These are phyloP conservation scores for Periglandula ipomoeae DNA, from an alignment of 2,329 filamentous ascomycete genomes.

Conservation along the genomic window DNA sequence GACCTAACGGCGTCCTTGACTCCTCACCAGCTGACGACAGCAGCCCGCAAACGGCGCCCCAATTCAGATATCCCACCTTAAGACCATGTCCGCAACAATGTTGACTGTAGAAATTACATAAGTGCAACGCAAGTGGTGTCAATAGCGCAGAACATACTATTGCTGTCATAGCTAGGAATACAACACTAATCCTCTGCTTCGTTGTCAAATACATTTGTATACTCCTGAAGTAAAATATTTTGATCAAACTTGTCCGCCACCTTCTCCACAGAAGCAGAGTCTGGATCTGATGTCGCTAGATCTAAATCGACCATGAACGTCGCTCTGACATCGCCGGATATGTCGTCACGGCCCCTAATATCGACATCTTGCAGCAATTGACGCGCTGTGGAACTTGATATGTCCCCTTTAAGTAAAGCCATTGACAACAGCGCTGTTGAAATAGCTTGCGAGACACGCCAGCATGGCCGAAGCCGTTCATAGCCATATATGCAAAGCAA, in stretches of 20 bases:
- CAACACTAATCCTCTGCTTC: neutral
- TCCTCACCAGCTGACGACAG: no score
- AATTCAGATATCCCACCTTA: no score
- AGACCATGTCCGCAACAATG: no score
- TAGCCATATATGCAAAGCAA: slow-evolving; percentile 30
- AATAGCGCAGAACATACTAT: no score
- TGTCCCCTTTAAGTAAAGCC: slow-evolving; percentile 22
- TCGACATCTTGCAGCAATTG: slow-evolving; percentile 19
- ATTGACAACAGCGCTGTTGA: slow-evolving; percentile 26
- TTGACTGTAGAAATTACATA: no score
- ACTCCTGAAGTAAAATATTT: slow-evolving; percentile 20
- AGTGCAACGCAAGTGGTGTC: no score
- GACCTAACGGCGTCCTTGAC: no score
- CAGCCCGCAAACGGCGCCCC: no score
- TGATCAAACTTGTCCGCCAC: slow-evolving; percentile 22
- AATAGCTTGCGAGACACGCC: slow-evolving; percentile 26
- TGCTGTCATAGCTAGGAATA: no score
- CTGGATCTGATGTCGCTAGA: slow-evolving; percentile 21
- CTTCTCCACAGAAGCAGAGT: slow-evolving; percentile 21
- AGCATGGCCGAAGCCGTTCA: slow-evolving; percentile 23
- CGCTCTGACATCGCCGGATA: slow-evolving; percentile 17
- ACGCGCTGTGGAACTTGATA: slow-evolving; percentile 19
- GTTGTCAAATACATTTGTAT: slow-evolving; percentile 6
- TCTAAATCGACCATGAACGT: slow-evolving; percentile 26
- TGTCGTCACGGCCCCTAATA: slow-evolving; percentile 9